Evolutionary conservation across 2,329 filamentous ascomycete genomes (phyloP), one percentile per base, ranked within the genome.

Genomic region (Fusarium beomiforme): DNA sequence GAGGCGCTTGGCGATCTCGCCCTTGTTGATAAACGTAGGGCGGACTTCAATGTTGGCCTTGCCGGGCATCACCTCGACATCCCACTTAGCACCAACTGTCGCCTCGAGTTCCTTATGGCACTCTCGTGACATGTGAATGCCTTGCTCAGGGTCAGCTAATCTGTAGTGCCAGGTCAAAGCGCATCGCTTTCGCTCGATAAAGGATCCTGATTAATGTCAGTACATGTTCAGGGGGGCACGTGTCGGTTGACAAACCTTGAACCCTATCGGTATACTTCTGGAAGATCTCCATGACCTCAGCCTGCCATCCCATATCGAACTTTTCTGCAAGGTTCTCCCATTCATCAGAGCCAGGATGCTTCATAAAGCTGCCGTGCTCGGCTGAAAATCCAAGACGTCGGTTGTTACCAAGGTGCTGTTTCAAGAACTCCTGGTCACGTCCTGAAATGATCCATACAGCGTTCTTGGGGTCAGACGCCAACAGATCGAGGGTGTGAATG

Each of bases 391-490:
- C 96, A 16, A 99, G 85, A 78, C 93, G 90, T 2, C 89, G 81
- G 72, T 98, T 97, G 81, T 97, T 92, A n/a, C 95, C 96, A 79
- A 98, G 90, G 84, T 95, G 95, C 73, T 97, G 91, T 72, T 92
- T 90, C 64, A 99, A 83, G 82, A 99, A 99, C 11, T 92, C 91
- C 78, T 97, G 94, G 77, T 98, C 95, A 71, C 96, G 91, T 14
- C 96, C 96, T 57, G 93, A 97, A 77, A 99, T 98, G 79, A 99
- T 97, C 96, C 96, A 99, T n/a, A 99, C 94, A 3, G 90, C 88
- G 77, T 98, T 99, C 61, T 86, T 86, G 19, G 92, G 89, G 78
- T 98, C 94, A 0, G 92, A 87, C 1, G 95, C 92, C 43, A 99
- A 86, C 14, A 88, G 87, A 79, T 92, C 93, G 64, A 99, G 86